Conservation (phyloP, 345 rosid species). For the Mangifera indica region DNA sequence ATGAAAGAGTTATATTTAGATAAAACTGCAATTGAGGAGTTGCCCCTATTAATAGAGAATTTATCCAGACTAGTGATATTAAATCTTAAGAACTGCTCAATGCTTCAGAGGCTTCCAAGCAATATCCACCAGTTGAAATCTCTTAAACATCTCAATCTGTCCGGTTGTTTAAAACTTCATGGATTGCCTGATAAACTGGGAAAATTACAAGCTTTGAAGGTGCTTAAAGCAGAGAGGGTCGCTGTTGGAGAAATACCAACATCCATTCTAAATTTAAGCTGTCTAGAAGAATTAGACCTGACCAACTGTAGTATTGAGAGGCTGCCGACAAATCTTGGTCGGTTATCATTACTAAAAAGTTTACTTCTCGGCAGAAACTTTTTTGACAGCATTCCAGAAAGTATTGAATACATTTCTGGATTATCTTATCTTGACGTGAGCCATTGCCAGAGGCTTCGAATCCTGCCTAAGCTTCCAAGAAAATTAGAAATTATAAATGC, state of each 20-base stretch:
- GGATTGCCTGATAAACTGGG: conserved; percentile 26
- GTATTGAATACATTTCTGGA: conserved; percentile 26
- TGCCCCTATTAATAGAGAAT: neutral
- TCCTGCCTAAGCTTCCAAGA: conserved; percentile 34
- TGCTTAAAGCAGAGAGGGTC: conserved; percentile 19
- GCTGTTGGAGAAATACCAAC: conserved; percentile 4
- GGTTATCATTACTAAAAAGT: too few species aligned
- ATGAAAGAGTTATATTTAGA: too few species aligned
- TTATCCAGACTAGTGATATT: too few species aligned
- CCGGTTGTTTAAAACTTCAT: conserved; percentile 12
- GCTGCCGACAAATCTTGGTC: conserved; percentile 16
- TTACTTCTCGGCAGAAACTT: neutral
- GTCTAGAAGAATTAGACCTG: conserved; percentile 27
- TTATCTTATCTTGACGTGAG: conserved; percentile 17
- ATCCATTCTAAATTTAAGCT: neutral
- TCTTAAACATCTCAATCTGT: conserved; percentile 20
- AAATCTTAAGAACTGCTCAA: too few species aligned
- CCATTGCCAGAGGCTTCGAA: conserved; percentile 32
- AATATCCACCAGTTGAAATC: conserved; percentile 23
- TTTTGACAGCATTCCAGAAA: conserved; percentile 29
- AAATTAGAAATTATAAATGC: conserved; percentile 8
- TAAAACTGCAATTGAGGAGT: conserved; percentile 25
- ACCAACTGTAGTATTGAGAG: conserved; percentile 26
- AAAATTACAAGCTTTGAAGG: conserved; percentile 29
- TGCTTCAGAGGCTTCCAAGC: conserved; percentile 17